Conservation (phyloP, 345 rosid genomes). For the Eucalyptus grandis region DNA sequence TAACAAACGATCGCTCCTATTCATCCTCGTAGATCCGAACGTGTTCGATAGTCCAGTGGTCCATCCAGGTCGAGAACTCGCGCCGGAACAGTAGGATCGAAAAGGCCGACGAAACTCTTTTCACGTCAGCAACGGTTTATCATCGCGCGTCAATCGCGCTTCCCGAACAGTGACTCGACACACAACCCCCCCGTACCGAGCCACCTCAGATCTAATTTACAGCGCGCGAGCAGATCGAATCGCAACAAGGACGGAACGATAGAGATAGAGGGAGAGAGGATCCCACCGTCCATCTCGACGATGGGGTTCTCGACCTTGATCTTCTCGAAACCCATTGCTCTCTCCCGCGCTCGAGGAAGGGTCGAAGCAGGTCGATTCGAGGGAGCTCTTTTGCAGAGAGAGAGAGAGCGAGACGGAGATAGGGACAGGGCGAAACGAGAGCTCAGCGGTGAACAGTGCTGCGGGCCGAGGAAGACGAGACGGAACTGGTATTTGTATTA, state of each 20-base stretch:
- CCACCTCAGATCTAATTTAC: background rate
- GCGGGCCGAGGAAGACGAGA: background rate
- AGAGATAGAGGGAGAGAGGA: background rate
- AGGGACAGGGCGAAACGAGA: background rate
- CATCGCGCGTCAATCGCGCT: background rate
- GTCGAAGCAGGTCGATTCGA: background rate
- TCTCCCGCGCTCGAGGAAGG: background rate
- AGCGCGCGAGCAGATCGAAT: background rate
- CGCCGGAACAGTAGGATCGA: background rate
- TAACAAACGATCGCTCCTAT: background rate
- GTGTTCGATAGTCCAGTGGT: background rate
- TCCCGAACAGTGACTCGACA: background rate
- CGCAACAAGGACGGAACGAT: background rate
- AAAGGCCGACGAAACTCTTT: background rate
- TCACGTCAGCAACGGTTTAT: background rate
- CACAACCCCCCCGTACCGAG: background rate
- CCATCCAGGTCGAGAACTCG: background rate
- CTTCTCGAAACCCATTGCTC: conserved; percentile 62
- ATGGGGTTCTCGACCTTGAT: conserved; percentile 91
- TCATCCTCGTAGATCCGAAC: background rate
- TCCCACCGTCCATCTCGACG: conserved; percentile 96
- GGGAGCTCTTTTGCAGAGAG: background rate
- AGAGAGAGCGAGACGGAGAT: background rate
- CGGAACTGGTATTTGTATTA: background rate
- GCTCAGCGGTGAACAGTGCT: background rate